Evolutionary conservation across 2,329 filamentous ascomycete species (phyloP).

Genomic region (Phoma sp.): DNA sequence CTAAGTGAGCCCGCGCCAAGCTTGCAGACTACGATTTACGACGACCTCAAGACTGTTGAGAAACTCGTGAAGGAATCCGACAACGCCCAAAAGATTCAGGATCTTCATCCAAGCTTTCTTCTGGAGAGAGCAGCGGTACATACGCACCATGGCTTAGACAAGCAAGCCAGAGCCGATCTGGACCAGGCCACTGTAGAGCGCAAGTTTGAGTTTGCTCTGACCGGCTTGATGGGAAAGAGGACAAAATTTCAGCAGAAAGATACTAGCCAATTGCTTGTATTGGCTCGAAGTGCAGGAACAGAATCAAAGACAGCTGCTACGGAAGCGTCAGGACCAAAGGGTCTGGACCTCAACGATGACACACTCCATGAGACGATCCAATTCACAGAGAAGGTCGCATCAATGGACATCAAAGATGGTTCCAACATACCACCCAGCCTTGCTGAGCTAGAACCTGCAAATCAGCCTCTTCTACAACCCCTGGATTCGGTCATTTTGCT

Average conservation of each 20-base stretch:
- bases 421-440: slow-evolving; percentile 66
- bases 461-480: slow-evolving; percentile 81
- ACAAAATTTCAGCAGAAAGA: slow-evolving; percentile 81
- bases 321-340: slow-evolving; percentile 62
- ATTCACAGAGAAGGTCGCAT: slow-evolving; percentile 67
- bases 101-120: slow-evolving; percentile 67
- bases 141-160: slow-evolving; percentile 82
- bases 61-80: slow-evolving; percentile 43
- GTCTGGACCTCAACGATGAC: slow-evolving; percentile 85
- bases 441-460: slow-evolving; percentile 71
- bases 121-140: slow-evolving; percentile 84
- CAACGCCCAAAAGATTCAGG: slow-evolving; percentile 26
- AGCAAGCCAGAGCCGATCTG: slow-evolving; percentile 74
- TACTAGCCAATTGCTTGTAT: slow-evolving; percentile 86
- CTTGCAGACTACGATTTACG: slow-evolving; percentile 66
- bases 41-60: slow-evolving; percentile 64
- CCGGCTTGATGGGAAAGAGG: slow-evolving; percentile 83
- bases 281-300: slow-evolving; percentile 73
- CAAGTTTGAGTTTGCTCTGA: slow-evolving; percentile 81
- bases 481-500: slow-evolving; percentile 91
- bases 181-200: slow-evolving; percentile 69
- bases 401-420: slow-evolving; percentile 53
- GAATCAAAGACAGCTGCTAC: slow-evolving; percentile 21
- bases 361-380: slow-evolving; percentile 87
- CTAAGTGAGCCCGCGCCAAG: slow-evolving; percentile 67